Base-by-base conservation (phyloP, 192 early-diverging fungal species). In the Diversispora epigaea region DNA sequence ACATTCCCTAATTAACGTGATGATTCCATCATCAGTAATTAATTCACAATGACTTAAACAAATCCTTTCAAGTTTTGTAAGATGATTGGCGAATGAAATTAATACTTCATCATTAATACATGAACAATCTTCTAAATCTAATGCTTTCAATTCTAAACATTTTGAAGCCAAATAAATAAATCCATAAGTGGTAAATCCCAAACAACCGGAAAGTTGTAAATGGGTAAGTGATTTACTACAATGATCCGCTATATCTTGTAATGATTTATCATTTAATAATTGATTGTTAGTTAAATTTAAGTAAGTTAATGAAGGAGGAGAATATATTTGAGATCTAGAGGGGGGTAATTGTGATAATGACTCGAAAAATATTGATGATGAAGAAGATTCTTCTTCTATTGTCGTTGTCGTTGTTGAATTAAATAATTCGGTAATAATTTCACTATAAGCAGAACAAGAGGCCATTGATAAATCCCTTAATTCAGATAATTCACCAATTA, bases 41-140 rank as follows among this genome's bases (percentile, higher is more conserved):
- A 79, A 72, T 45, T 70, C 72, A 60, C 82, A 84, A 39, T 81
- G 77, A 22, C 80, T 81, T 44, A 84, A 68, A 67, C 80, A 77
- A 40, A 81, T 63, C 22, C 68, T 71, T 65, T 67, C 40, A 8
- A 84, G 74, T 11, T 73, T 14, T 6, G 76, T 40, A 43, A 79
- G 78, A 41, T 79, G 63, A 9, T 55, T 68, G 15, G 82, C 80
- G 11, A 84, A 61, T 0, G 80, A 70, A 21, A 66, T 56, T 45
- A 84, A 55, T 7, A 79, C 77, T 4, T 25, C 25, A 32, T 75
- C 78, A 0, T 79, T 81, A 52, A 84, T 79, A 6, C 67, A 76
- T 3, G 52, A 63, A n/a, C 75, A 22, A 62, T 81, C 82, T 41
- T 84, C 82, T 14, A 84, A 60, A 57, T 84, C 82, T 15, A 84